Evolutionary conservation across 23 red algal genomes (phyloP).

Genomic region (Chondrus crispus): DNA sequence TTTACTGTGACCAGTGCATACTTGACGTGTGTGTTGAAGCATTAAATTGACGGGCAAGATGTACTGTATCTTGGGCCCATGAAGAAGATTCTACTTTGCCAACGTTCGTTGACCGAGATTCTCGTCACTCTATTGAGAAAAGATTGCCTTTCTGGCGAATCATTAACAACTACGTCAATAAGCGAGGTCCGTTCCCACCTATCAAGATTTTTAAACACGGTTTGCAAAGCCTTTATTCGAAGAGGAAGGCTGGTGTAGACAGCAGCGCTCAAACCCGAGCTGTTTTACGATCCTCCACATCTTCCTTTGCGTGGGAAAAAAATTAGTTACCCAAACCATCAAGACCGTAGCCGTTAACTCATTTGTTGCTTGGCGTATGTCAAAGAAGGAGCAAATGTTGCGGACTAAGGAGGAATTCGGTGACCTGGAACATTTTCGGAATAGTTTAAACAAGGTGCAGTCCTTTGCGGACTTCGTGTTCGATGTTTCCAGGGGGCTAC

Average conservation of each 20-base stretch:
- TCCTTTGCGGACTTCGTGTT: too few species aligned
- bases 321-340: neutral
- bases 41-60: neutral
- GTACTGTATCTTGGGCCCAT: neutral
- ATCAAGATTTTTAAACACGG: neutral
- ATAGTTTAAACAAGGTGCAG: too few species aligned
- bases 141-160: neutral
- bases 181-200: neutral
- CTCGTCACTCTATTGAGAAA: neutral
- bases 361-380: neutral
- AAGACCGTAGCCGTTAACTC: neutral
- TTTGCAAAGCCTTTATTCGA: neutral
- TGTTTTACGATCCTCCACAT: neutral
- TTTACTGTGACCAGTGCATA: neutral
- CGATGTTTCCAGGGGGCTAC: too few species aligned
- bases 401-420: neutral
- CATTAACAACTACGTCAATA: neutral
- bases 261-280: neutral
- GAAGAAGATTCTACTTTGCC: neutral
- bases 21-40: neutral
- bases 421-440: too few species aligned
- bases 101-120: neutral
- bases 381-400: neutral
- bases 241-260: neutral
- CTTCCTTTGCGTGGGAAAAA: neutral